phyloP scores from a whole-genome alignment of 2,329 filamentous ascomycete species.

The Cytospora leucostoma region DNA sequence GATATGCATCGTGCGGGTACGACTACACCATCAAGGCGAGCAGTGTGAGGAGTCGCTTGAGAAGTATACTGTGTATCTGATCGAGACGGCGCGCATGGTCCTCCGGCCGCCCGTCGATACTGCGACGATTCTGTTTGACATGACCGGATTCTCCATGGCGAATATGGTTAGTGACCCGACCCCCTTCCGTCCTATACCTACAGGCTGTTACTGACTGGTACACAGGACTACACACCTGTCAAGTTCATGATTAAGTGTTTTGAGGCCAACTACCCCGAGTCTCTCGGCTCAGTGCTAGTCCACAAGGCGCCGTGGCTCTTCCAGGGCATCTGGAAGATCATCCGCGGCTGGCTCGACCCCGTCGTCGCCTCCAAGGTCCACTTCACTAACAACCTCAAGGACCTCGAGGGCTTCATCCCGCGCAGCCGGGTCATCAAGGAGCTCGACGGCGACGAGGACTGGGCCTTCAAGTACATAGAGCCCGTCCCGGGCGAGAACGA shows the following conservation, averaged over 20 bases:
- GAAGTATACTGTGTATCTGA: conserved; percentile 87
- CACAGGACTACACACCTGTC: conserved; percentile 84
- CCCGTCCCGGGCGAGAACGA: conserved; percentile 75
- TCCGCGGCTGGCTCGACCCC: conserved; percentile 93
- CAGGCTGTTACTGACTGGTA: conserved; percentile 27
- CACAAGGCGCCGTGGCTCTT: conserved; percentile 98
- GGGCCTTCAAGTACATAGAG: conserved; percentile 80
- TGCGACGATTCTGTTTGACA: conserved; percentile 93
- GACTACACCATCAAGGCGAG: conserved; percentile 79
- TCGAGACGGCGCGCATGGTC: conserved; percentile 89
- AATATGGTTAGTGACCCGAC: conserved; percentile 72
- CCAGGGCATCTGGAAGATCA: conserved; percentile 93
- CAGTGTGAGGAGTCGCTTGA: conserved; percentile 82
- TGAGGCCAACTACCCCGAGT: conserved; percentile 97
- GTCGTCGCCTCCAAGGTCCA: conserved; percentile 93
- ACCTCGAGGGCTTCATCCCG: conserved; percentile 76
- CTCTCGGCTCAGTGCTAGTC: conserved; percentile 82
- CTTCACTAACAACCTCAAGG: conserved; percentile 81
- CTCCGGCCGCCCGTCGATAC: conserved; percentile 82
- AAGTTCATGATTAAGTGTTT: conserved; percentile 99
- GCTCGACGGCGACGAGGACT: conserved; percentile 83
- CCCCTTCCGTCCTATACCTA: too few relatives aligned
- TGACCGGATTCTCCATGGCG: conserved; percentile 88
- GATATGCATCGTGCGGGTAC: conserved; percentile 81
- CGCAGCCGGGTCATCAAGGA: conserved; percentile 74